Evolutionary conservation across 2,329 filamentous ascomycete genomes (phyloP).

Genomic region (Blastomyces silverae): DNA sequence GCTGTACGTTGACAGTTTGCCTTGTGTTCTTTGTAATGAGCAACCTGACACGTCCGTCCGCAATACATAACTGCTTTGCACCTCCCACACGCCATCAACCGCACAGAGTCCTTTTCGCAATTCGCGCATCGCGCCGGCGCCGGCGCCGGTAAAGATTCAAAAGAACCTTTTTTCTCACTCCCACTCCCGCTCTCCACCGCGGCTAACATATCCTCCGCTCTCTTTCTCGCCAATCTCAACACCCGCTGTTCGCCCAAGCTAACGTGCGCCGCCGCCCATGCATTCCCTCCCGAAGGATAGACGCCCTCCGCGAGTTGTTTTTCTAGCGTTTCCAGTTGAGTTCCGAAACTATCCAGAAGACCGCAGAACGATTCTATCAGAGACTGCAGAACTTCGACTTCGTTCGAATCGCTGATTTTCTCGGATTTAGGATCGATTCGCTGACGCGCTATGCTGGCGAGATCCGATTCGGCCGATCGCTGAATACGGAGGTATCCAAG

Average conservation of each 20-base stretch:
- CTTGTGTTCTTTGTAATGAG: slow-evolving; percentile 31
- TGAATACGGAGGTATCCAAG: slow-evolving; percentile 37
- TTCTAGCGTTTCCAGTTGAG: slow-evolving; percentile 30
- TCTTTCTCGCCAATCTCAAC: slow-evolving; percentile 31
- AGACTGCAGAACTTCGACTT: slow-evolving; percentile 30
- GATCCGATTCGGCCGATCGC: slow-evolving; percentile 29
- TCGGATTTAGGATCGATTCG: slow-evolving; percentile 24
- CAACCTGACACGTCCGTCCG: slow-evolving; percentile 30
- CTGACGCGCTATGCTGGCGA: slow-evolving; percentile 24
- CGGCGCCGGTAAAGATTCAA: slow-evolving; percentile 20
- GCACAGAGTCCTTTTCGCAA: slow-evolving; percentile 26
- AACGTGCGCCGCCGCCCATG: slow-evolving; percentile 35
- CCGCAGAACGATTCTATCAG: slow-evolving; percentile 30
- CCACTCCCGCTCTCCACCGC: slow-evolving; percentile 22
- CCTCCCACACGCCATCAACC: slow-evolving; percentile 31
- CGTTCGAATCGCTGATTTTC: slow-evolving; percentile 31
- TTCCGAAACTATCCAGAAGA: slow-evolving; percentile 30
- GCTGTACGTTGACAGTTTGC: slow-evolving; percentile 25
- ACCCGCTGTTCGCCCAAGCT: slow-evolving; percentile 31
- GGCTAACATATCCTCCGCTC: slow-evolving; percentile 29
- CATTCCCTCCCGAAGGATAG: slow-evolving; percentile 31
- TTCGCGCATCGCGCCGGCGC: slow-evolving; percentile 24
- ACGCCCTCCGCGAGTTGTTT: slow-evolving; percentile 29
- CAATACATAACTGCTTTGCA: slow-evolving; percentile 32
- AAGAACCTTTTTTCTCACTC: slow-evolving; percentile 18